Conservation (phyloP, 257 asterid species). For the Handroanthus guayacan region DNA sequence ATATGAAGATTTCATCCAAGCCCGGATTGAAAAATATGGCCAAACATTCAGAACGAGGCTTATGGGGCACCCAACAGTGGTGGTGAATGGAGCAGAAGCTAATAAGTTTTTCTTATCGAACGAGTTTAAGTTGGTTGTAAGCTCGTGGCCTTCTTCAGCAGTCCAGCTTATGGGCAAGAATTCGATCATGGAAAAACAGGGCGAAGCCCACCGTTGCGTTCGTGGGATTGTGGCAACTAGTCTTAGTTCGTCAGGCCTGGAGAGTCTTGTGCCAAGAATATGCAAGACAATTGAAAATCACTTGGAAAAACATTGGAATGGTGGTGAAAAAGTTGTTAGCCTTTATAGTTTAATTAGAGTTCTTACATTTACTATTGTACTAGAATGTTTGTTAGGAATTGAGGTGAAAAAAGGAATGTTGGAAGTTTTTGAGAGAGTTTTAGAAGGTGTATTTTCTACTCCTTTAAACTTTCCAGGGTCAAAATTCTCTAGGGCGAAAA, state of each 20-base stretch:
- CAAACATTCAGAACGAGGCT: constrained; percentile 74
- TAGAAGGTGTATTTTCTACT: constrained; percentile 78
- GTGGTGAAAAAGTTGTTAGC: constrained; percentile 45
- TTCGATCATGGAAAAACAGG: constrained; percentile 89
- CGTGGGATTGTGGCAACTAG: constrained; percentile 76
- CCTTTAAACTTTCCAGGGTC: constrained; percentile 69
- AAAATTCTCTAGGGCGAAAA: constrained; percentile 72
- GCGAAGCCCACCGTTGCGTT: constrained; percentile 68
- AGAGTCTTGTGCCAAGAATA: constrained; percentile 66
- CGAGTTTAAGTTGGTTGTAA: constrained; percentile 83
- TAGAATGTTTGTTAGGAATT: constrained; percentile 81
- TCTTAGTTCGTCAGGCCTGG: constrained; percentile 59
- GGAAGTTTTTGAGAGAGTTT: constrained; percentile 66
- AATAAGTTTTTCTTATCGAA: constrained; percentile 81
- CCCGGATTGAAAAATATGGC: constrained; percentile 67
- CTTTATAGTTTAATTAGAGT: constrained; percentile 56
- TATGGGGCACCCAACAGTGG: constrained; percentile 84
- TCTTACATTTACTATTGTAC: constrained; percentile 70
- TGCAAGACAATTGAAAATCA: constrained; percentile 56
- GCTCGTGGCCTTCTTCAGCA: constrained; percentile 92
- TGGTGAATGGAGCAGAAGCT: constrained; percentile 84
- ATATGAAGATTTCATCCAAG: constrained; percentile 68
- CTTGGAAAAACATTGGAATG: constrained; percentile 51
- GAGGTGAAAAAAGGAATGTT: constrained; percentile 59
- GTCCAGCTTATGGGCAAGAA: constrained; percentile 81